Evolutionary conservation across 306 rosid species (phyloP).

Genomic region (Hippophae gyantsensis): DNA sequence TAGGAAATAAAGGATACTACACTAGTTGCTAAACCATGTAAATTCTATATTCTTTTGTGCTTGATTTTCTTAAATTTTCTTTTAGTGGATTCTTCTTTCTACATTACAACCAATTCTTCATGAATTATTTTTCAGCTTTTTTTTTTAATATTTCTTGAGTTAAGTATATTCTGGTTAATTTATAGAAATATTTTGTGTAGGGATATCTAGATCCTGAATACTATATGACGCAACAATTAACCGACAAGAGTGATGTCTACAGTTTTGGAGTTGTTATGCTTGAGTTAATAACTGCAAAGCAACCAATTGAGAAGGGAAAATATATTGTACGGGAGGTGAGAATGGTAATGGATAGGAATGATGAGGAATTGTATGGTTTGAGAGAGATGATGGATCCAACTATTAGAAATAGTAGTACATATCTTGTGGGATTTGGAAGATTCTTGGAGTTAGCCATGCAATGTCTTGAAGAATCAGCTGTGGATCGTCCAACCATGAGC

Average conservation of each 20-base stretch:
- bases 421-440: conserved; percentile 47
- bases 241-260: conserved; percentile 85
- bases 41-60: too few species aligned
- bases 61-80: too few species aligned
- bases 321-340: conserved; percentile 69
- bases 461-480: conserved; percentile 76
- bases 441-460: conserved; percentile 78
- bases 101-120: too few species aligned
- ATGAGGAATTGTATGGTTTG: conserved; percentile 58
- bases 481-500: conserved; percentile 83
- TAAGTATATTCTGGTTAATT: not conserved
- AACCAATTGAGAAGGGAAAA: conserved; percentile 83
- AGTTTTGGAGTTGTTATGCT: conserved; percentile 92
- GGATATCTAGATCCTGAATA: conserved; percentile 95
- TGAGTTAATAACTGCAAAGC: conserved; percentile 67
- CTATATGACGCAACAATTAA: conserved; percentile 84
- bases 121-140: too few species aligned
- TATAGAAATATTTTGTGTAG: conserved; percentile 25
- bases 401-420: conserved; percentile 37
- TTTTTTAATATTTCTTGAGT: too few species aligned
- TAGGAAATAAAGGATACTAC: too few species aligned
- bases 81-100: too few species aligned
- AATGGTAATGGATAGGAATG: conserved; percentile 32
- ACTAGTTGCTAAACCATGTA: too few species aligned
- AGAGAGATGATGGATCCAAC: conserved; percentile 51